Evolutionary conservation across 495 filamentous ascomycete genomes (phyloP).

Genomic region (Parmelia sp.): DNA sequence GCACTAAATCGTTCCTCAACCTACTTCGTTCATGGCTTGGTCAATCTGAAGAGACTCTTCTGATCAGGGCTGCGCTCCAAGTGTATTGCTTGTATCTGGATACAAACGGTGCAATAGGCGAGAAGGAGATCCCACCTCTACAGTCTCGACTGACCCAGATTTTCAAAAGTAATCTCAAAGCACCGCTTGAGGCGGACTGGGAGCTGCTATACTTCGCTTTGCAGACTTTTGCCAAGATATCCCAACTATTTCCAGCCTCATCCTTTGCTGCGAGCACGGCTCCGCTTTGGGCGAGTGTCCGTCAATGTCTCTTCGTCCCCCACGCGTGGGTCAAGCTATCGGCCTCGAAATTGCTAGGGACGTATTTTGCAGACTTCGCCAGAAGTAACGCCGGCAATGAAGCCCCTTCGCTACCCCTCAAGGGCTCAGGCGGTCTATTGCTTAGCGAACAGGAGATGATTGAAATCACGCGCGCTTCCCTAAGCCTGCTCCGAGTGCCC

Average conservation of each 20-base stretch:
- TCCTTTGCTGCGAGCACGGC: conserved; percentile 51
- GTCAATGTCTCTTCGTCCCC: conserved; percentile 61
- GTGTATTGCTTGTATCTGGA: conserved; percentile 80
- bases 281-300: conserved; percentile 60
- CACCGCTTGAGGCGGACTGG: conserved; percentile 53
- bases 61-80: conserved; percentile 68
- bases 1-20: conserved; percentile 57
- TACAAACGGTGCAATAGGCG: conserved; percentile 51
- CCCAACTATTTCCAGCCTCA: conserved; percentile 54
- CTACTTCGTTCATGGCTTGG: conserved; percentile 71
- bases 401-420: conserved; percentile 53
- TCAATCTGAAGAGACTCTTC: conserved; percentile 59
- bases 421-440: conserved; percentile 62
- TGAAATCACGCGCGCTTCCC: conserved; percentile 54
- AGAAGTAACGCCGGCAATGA: conserved; percentile 49
- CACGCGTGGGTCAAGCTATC: conserved; percentile 72
- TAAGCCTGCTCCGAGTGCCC: conserved; percentile 60
- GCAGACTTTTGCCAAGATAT: conserved; percentile 59
- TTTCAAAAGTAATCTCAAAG: conserved; percentile 45
- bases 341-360: conserved; percentile 64
- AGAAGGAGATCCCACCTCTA: conserved; percentile 52
- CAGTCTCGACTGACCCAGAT: conserved; percentile 36
- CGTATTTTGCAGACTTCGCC: conserved; percentile 73
- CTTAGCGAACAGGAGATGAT: conserved; percentile 60
- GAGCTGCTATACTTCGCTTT: conserved; percentile 75